Percentiles rank a stretch among this genome's conserved stretches.
Conservation (phyloP, 176 grass and related monocot species). For the Aechmea fasciata region DNA sequence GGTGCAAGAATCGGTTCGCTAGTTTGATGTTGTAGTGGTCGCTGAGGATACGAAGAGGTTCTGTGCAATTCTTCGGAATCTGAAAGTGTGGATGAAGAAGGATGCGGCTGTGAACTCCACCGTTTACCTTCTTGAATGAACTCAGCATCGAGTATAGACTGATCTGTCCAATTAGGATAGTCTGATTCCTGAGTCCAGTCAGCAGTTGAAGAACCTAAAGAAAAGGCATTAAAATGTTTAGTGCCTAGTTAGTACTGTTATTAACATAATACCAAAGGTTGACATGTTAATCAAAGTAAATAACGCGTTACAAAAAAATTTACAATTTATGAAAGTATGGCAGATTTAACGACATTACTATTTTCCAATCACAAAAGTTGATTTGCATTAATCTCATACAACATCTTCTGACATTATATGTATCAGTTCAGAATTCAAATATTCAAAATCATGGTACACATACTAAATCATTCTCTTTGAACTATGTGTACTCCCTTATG, state of each 20-base stretch:
- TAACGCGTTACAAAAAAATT: not conserved
- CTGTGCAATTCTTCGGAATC: conserved; percentile 64
- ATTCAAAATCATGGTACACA: too few species aligned
- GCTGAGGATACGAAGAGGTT: conserved; percentile 83
- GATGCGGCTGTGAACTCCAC: conserved; percentile 63
- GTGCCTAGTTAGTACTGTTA: not conserved
- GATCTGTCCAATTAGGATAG: conserved; percentile 55
- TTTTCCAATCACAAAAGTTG: too few species aligned
- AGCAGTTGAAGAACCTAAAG: conserved; percentile 79
- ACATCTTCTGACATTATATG: too few species aligned
- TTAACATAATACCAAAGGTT: not conserved
- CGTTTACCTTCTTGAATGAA: conserved; percentile 63
- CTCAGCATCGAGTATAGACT: conserved; percentile 51
- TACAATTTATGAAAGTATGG: too few species aligned
- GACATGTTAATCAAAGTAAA: not conserved
- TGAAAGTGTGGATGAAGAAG: conserved; percentile 31
- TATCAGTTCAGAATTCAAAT: too few species aligned
- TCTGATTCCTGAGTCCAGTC: conserved; percentile 81
- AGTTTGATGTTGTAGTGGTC: conserved; percentile 54
- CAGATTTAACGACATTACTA: too few species aligned
- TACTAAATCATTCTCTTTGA: too few species aligned
- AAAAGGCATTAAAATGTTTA: conserved; percentile 27
- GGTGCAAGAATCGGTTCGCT: conserved; percentile 56
- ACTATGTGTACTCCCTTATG: too few species aligned
- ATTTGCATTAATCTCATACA: too few species aligned